Evolutionary conservation across 169 alveolate species (phyloP).

Genomic region (Cryptosporidium sp.): DNA sequence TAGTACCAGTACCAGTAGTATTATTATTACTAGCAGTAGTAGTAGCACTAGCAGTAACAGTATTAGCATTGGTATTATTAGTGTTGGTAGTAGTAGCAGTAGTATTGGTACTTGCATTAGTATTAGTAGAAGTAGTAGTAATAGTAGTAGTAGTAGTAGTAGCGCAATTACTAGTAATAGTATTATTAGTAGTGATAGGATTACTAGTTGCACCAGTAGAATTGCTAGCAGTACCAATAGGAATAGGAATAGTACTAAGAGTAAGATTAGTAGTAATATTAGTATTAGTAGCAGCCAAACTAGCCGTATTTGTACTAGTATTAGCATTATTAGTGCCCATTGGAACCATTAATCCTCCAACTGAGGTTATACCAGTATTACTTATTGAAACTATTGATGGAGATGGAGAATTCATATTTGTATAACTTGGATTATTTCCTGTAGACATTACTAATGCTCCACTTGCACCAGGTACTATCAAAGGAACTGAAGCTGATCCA

Average conservation of each 20-base stretch:
- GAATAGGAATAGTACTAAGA: background rate
- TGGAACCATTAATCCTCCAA: background rate
- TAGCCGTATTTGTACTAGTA: background rate
- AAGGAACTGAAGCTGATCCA: background rate
- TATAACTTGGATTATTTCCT: background rate
- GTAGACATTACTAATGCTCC: background rate
- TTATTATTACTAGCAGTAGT: background rate
- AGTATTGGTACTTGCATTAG: too few relatives aligned
- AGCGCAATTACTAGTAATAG: too few relatives aligned
- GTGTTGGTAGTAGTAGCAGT: background rate
- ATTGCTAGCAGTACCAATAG: too few relatives aligned
- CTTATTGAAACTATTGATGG: constrained; percentile 1
- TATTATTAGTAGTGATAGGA: too few relatives aligned
- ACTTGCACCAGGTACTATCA: background rate
- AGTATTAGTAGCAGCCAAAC: background rate
- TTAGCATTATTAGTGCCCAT: background rate
- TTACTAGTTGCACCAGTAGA: too few relatives aligned
- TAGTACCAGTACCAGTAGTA: background rate
- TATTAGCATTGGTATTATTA: background rate
- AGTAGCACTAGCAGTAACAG: background rate
- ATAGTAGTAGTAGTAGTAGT: too few relatives aligned
- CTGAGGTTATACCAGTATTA: background rate
- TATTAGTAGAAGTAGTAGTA: too few relatives aligned
- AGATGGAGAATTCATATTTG: background rate
- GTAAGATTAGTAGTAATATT: background rate